phyloP scores from a whole-genome alignment of 371 early-diverging fungal genomes.

The Lichtheimia corymbifera region DNA sequence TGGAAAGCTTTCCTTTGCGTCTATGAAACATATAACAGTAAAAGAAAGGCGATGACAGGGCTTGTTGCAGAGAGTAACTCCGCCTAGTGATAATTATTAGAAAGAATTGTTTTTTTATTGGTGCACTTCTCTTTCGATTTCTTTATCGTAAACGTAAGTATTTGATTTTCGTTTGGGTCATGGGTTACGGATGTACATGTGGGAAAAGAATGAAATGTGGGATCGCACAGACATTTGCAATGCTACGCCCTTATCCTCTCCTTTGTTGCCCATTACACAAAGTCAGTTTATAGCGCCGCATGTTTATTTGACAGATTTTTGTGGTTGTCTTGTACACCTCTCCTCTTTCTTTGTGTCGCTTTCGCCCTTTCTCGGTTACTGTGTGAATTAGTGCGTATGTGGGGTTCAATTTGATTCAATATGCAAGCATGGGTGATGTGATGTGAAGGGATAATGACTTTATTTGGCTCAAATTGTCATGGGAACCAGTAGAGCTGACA shows the following conservation, averaged over 20 bases:
- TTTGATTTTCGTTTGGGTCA: background rate
- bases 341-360: background rate
- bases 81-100: background rate
- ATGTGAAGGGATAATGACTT: too few species aligned
- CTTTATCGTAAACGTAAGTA: constrained; percentile 1
- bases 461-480: too few species aligned
- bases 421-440: too few species aligned
- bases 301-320: background rate
- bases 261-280: constrained; percentile 1
- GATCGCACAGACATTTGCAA: background rate
- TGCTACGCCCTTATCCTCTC: background rate
- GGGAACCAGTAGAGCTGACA: too few species aligned
- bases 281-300: constrained; percentile 5
- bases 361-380: constrained; percentile 1
- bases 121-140: background rate
- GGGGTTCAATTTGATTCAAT: background rate
- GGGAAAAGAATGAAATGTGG: constrained; percentile 5
- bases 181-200: background rate
- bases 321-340: too few species aligned
- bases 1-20: too few species aligned
- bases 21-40: too few species aligned
- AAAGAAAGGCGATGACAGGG: background rate
- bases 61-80: background rate
- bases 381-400: constrained; percentile 1
- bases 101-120: background rate